A percentile compares a stretch with the other conserved stretches of the same genome.
phyloP scores from a whole-genome alignment of 2,329 filamentous ascomycete genomes.

The Penicillium fuscoglaucum region DNA sequence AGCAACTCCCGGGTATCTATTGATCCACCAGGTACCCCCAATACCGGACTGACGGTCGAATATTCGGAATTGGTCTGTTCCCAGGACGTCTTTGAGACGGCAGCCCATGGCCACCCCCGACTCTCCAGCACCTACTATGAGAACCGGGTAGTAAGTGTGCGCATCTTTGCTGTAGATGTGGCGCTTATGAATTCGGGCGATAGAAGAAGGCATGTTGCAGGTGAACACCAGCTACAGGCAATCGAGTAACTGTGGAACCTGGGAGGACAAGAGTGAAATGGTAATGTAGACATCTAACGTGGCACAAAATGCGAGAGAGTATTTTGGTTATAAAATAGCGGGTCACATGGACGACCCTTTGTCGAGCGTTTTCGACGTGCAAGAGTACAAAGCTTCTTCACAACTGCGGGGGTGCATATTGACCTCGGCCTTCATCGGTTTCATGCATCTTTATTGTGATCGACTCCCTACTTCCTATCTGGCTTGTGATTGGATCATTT shows the following conservation, averaged over 20 bases:
- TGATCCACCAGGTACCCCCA: conserved; percentile 66
- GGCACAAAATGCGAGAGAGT: background rate
- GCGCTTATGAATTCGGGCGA: conserved; percentile 42
- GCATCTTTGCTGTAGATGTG: conserved; percentile 40
- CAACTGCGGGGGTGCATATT: conserved; percentile 9
- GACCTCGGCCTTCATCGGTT: conserved; percentile 11
- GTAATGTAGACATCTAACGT: background rate
- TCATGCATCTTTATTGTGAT: background rate
- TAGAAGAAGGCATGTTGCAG: conserved; percentile 29
- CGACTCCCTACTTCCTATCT: background rate
- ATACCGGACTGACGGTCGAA: conserved; percentile 60
- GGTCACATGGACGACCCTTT: background rate
- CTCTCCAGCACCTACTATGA: conserved; percentile 63
- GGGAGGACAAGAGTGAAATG: background rate
- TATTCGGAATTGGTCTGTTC: conserved; percentile 60
- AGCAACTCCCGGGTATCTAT: conserved; percentile 60
- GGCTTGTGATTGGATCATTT: background rate
- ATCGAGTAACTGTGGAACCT: background rate
- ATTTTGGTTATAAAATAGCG: no score
- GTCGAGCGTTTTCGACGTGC: background rate
- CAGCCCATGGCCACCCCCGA: conserved; percentile 64
- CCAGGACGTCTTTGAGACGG: conserved; percentile 58
- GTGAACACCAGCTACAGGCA: background rate
- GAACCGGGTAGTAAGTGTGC: conserved; percentile 51
- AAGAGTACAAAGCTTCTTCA: background rate